These are phyloP conservation scores for Penicillium janthinellum DNA, from an alignment of 2,329 filamentous ascomycete genomes.

Conservation along the genomic window DNA sequence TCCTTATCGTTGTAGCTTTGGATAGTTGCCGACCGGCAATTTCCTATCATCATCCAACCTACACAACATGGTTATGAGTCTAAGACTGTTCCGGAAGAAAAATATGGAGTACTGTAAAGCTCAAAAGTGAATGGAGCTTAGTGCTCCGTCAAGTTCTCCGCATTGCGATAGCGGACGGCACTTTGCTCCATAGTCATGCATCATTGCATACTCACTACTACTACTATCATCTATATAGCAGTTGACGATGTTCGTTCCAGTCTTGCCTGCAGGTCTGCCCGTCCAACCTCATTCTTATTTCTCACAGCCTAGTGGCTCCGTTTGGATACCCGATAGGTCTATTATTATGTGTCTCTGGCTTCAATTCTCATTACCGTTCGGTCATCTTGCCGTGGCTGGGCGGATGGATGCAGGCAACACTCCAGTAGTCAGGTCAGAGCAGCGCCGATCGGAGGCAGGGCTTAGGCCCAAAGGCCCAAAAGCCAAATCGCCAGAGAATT, in stretches of 20 bases:
- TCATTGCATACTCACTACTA: too few species aligned
- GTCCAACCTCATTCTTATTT: neutral
- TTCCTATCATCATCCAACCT: neutral
- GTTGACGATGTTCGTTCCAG: neutral
- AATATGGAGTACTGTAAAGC: neutral
- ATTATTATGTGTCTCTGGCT: neutral
- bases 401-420: slow-evolving; percentile 14
- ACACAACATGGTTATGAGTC: neutral
- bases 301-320: neutral
- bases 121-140: neutral
- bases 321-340: neutral
- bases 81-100: neutral
- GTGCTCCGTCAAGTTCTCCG: neutral
- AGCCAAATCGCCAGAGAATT: neutral
- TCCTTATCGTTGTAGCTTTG: too few species aligned
- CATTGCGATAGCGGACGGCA: neutral
- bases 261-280: neutral
- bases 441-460: slow-evolving; percentile 10
- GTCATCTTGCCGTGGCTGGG: neutral
- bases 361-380: neutral
- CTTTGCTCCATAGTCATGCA: too few species aligned
- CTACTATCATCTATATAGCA: too few species aligned
- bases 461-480: neutral
- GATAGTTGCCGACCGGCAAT: too few species aligned
- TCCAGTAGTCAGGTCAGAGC: slow-evolving; percentile 2